Evolutionary conservation across 2,329 filamentous ascomycete genomes (phyloP).

Genomic region (Cladosporium sp.): DNA sequence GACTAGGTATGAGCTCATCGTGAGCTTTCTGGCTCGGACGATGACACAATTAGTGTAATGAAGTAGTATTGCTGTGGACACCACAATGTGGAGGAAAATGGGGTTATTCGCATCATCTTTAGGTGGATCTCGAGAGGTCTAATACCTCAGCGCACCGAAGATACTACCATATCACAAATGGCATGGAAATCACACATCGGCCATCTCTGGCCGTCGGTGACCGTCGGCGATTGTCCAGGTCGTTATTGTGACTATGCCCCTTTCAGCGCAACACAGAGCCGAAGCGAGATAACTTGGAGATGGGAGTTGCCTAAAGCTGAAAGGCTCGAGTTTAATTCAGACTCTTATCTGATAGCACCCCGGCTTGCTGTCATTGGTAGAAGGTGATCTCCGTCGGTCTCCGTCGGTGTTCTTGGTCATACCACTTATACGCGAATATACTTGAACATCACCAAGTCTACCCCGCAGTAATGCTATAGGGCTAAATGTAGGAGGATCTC

Average conservation of each 20-base stretch:
- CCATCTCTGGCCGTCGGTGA: neutral
- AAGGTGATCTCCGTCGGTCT: neutral
- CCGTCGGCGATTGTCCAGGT: neutral
- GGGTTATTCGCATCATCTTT: neutral
- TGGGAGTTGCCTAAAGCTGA: neutral
- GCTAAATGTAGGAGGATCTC: neutral
- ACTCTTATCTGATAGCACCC: neutral
- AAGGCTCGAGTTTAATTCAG: too few species aligned
- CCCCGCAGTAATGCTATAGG: neutral
- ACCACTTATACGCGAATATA: neutral
- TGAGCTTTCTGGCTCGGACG: neutral
- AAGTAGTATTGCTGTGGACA: neutral
- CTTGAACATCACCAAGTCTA: too few species aligned
- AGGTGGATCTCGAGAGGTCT: neutral
- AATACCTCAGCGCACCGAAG: neutral
- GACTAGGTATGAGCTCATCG: neutral
- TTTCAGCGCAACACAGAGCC: neutral
- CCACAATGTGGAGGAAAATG: neutral
- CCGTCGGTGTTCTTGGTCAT: neutral
- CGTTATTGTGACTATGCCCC: neutral
- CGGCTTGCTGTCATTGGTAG: neutral
- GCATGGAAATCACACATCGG: neutral
- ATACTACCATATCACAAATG: neutral
- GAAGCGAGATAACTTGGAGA: neutral
- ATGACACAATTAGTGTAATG: neutral